Conservation (phyloP, 2,329 filamentous ascomycete genomes). For the Davidsoniella virescens region DNA sequence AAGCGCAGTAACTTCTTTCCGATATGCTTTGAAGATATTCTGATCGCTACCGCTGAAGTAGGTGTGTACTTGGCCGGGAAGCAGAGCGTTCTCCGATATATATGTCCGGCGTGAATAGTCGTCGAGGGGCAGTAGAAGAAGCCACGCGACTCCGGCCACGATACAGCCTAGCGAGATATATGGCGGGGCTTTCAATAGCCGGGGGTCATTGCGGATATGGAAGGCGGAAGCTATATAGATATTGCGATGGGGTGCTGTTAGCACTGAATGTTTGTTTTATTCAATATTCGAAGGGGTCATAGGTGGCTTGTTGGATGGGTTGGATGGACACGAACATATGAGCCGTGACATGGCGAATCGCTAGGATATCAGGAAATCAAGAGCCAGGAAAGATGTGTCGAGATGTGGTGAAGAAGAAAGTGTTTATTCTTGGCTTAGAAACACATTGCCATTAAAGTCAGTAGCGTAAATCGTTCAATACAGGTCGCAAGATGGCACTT, state of each 20-base stretch:
- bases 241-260: not conserved
- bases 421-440: no score
- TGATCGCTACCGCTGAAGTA: conserved; percentile 96
- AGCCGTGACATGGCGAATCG: conserved; percentile 11
- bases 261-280: not conserved
- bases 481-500: no score
- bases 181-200: conserved; percentile 67
- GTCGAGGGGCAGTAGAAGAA: conserved; percentile 76
- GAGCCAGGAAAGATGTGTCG: conserved; percentile 12
- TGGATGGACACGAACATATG: conserved; percentile 8
- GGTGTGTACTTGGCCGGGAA: conserved; percentile 92
- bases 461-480: no score
- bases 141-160: conserved; percentile 71
- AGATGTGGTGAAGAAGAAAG: not conserved
- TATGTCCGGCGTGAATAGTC: conserved; percentile 86
- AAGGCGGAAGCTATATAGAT: conserved; percentile 37
- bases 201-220: conserved; percentile 62
- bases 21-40: conserved; percentile 80
- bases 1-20: conserved; percentile 60
- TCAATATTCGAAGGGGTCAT: not conserved
- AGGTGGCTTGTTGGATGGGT: not conserved
- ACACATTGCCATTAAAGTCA: no score
- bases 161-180: conserved; percentile 78
- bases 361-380: not conserved
- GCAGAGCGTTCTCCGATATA: conserved; percentile 89